Percentiles rank a stretch among this genome's conserved stretches.
phyloP scores from a whole-genome alignment of 371 early-diverging fungal genomes.

The Conidiobolus coronatus region DNA sequence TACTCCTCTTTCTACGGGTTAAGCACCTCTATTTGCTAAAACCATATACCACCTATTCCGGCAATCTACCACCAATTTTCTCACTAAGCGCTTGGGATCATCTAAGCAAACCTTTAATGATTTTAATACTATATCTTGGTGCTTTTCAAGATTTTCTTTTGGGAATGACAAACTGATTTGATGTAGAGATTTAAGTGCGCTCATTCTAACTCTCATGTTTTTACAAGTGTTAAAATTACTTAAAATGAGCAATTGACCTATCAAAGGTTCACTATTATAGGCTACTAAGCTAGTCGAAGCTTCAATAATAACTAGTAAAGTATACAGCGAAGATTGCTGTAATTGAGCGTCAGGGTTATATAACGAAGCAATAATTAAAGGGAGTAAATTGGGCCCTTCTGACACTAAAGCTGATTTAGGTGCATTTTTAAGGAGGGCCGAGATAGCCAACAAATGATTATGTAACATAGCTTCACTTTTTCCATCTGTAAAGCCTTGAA shows the following conservation, averaged over 20 bases:
- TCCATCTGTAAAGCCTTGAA: constrained; percentile 27
- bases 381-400: constrained; percentile 44
- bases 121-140: constrained; percentile 19
- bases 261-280: constrained; percentile 21
- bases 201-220: constrained; percentile 11
- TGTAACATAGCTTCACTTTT: constrained; percentile 21
- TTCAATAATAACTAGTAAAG: constrained; percentile 29
- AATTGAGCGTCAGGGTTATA: constrained; percentile 29
- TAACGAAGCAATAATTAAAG: constrained; percentile 46
- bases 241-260: constrained; percentile 20
- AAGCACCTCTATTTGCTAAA: no score
- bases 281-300: constrained; percentile 34
- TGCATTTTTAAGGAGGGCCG: constrained; percentile 52
- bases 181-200: no score
- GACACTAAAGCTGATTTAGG: constrained; percentile 57
- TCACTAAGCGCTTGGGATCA: constrained; percentile 69
- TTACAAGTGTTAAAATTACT: constrained; percentile 14
- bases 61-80: constrained; percentile 69
- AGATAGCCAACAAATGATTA: constrained; percentile 52
- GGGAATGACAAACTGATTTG: no score
- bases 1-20: no score
- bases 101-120: constrained; percentile 34
- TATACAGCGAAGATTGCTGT: constrained; percentile 49
- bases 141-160: no score
- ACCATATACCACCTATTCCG: constrained; percentile 48